Evolutionary conservation across 1,284 basidiomycete genomes (phyloP).

Genomic region (Amanita bisporigera): DNA sequence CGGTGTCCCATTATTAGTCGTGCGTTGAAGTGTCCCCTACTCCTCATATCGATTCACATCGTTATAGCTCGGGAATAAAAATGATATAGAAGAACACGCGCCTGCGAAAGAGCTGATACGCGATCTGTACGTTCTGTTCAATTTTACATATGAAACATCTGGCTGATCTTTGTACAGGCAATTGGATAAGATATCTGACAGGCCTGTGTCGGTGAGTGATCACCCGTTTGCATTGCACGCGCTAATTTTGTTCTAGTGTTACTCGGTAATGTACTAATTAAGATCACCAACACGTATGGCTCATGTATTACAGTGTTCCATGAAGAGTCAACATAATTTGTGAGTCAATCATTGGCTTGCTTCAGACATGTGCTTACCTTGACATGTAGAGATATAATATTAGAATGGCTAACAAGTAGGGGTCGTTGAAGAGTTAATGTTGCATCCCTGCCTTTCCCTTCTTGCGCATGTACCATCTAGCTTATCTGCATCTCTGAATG

Average conservation of each 20-base stretch:
- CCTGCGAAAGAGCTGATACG: slow-evolving; percentile 87
- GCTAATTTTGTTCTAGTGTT: slow-evolving; percentile 58
- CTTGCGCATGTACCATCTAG: slow-evolving; percentile 4
- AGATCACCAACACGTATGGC: slow-evolving; percentile 13
- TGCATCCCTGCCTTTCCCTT: background rate
- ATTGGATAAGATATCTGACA: slow-evolving; percentile 81
- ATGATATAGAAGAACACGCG: slow-evolving; percentile 83
- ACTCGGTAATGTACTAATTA: slow-evolving; percentile 58
- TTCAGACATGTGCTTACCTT: background rate
- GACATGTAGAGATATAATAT: slow-evolving; percentile 64
- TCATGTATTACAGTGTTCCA: slow-evolving; percentile 68
- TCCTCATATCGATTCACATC: background rate
- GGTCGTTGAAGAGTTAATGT: slow-evolving; percentile 53
- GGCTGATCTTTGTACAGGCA: slow-evolving; percentile 51
- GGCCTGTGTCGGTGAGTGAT: slow-evolving; percentile 81
- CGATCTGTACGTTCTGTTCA: slow-evolving; percentile 64
- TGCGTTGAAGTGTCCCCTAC: slow-evolving; percentile 42
- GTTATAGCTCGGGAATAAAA: slow-evolving; percentile 89
- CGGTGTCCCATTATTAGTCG: slow-evolving; percentile 89
- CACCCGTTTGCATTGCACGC: background rate
- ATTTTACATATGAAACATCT: slow-evolving; percentile 9
- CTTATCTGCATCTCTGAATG: background rate
- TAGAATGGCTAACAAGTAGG: slow-evolving; percentile 72
- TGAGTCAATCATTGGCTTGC: slow-evolving; percentile 43
- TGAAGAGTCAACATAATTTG: slow-evolving; percentile 96